phyloP scores from a whole-genome alignment of 2,329 filamentous ascomycete species.

The Aureobasidium sp. region DNA sequence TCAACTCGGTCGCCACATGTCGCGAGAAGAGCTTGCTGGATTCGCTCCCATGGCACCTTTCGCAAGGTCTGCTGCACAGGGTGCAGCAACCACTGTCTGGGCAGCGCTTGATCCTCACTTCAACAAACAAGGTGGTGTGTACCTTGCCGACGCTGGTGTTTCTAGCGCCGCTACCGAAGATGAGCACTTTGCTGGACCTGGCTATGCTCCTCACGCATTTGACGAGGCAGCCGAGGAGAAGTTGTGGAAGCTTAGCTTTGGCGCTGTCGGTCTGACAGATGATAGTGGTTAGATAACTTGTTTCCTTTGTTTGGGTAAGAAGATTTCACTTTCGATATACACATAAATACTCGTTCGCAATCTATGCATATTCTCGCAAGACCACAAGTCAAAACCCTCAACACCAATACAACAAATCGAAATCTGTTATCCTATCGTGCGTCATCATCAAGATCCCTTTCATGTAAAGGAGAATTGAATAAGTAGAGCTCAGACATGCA shows the following conservation, averaged over 20 bases:
- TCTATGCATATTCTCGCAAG: no score
- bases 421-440: no score
- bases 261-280: slow-evolving; percentile 20
- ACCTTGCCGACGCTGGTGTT: slow-evolving; percentile 35
- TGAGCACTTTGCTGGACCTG: slow-evolving; percentile 9
- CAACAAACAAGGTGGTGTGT: slow-evolving; percentile 40
- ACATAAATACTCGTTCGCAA: no score
- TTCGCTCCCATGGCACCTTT: neutral
- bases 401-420: no score
- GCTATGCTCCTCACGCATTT: neutral
- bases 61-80: slow-evolving; percentile 30
- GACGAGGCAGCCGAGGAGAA: neutral
- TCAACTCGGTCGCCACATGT: slow-evolving; percentile 13
- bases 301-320: neutral
- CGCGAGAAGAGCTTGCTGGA: neutral
- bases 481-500: no score
- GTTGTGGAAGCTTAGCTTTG: slow-evolving; percentile 22
- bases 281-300: neutral
- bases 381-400: no score
- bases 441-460: no score
- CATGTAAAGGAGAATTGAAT: no score
- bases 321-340: no score
- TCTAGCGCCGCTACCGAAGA: slow-evolving; percentile 22
- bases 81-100: slow-evolving; percentile 42
- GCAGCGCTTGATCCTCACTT: slow-evolving; percentile 35